Evolutionary conservation across 2,329 filamentous ascomycete genomes (phyloP), one percentile per base, ranked within the genome.

Genomic region (Niveomyces coronatus): DNA sequence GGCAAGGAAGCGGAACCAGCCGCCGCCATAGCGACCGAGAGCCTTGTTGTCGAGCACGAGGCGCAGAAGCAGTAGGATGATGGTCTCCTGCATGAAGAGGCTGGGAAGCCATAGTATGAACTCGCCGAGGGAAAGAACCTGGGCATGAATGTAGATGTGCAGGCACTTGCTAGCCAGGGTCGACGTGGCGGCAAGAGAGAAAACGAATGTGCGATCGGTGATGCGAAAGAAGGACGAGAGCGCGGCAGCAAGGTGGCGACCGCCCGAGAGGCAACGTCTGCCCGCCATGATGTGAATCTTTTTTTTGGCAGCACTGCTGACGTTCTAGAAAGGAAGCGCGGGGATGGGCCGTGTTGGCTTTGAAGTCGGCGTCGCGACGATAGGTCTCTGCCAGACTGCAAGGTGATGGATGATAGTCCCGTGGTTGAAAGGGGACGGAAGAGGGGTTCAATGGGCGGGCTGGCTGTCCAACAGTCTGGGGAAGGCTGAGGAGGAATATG

Each of bases 81-180:
- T 8, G 6, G 30, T 39, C 10, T 44, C 42, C 30, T 44, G 42
- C 10, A 29, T 18, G 13, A 42, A 44, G 23, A 44, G 35, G 10
- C 40, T 39, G 13, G 37, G 29, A 1, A 39, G 32, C 41, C 41
- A 43, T 23, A 35, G 20, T 26, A 36, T 19, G 1, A 44, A 17
- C 23, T 42, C 31, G 32, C 15, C 32, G 6, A 23, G 16, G 15
- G 42, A 39, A 3, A 44, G 26, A 18, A 41, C 40, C 18, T 35
- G 20, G n/a, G 22, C n/a, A 29, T 42, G 35, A 10, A 41, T 37
- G 32, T 39, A 33, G 11, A 44, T 39, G 42, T 44, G 42, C 11
- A 42, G 26, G 19, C 31, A 33, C 32, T 44, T 44, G 26, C 35
- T 37, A 27, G 26, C 42, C 7, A 44, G 20, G 20, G 36, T 29